A percentile compares a stretch with the other conserved stretches of the same genome.
Conservation (phyloP, 225 moss, liverwort and hornwort genomes). For the Takakia lepidozioides region DNA sequence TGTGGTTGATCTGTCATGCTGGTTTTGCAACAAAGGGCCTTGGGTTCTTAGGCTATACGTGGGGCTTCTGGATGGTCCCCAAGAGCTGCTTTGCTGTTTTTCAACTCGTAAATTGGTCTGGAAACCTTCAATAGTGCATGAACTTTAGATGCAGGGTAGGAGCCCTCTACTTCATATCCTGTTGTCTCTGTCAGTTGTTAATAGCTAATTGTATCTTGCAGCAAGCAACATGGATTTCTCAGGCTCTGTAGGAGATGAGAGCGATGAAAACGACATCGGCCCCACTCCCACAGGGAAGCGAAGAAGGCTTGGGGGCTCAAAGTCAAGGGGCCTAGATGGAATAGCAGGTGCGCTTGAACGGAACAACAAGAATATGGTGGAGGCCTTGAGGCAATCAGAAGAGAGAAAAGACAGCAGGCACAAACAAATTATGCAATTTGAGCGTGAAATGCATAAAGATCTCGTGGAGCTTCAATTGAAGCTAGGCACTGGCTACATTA, state of each 20-base stretch:
- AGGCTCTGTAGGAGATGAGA: constrained; percentile 68
- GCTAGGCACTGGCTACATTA: constrained; percentile 79
- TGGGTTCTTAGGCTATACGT: no score
- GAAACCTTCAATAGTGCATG: no score
- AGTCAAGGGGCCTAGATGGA: constrained; percentile 50
- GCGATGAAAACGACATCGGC: constrained; percentile 72
- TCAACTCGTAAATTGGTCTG: no score
- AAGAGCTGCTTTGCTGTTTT: no score
- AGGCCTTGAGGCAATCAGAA: constrained; percentile 63
- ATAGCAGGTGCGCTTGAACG: constrained; percentile 75
- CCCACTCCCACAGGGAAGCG: constrained; percentile 64
- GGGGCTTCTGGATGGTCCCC: no score
- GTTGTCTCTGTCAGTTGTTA: no score
- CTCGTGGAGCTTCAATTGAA: constrained; percentile 70
- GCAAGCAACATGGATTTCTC: constrained; percentile 84
- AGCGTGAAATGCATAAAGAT: constrained; percentile 83
- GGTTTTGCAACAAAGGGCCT: no score
- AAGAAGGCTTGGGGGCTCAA: constrained; percentile 40
- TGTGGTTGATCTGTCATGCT: no score
- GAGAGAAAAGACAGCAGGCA: constrained; percentile 77
- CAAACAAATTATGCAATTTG: constrained; percentile 77
- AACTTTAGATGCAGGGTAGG: no score
- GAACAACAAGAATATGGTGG: constrained; percentile 66
- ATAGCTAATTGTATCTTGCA: constrained; percentile 28
- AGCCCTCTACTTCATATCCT: no score